Percentiles rank a stretch among this genome's conserved stretches.
These are phyloP conservation scores for Globisporangium cylindrosporum DNA, from an alignment of 352 stramenopile genomes.

Conservation along the genomic window DNA sequence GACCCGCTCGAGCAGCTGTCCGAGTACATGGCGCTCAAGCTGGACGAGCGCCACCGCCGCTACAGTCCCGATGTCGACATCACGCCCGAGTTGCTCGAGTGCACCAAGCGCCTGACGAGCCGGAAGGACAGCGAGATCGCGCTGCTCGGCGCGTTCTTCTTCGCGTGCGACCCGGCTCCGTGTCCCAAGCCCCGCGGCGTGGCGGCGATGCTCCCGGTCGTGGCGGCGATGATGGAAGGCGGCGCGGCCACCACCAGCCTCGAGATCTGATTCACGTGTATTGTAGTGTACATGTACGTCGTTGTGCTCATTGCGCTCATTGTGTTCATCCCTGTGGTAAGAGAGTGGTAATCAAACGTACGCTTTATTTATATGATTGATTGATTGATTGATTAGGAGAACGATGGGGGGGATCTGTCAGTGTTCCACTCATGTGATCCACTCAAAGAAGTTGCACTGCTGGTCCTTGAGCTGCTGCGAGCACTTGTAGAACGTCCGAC, in stretches of 20 bases:
- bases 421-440: slow-evolving; percentile 44
- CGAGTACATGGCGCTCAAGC: slow-evolving; percentile 55
- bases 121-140: slow-evolving; percentile 53
- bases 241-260: slow-evolving; percentile 8
- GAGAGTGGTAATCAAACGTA: background rate
- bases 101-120: slow-evolving; percentile 37
- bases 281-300: background rate
- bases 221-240: slow-evolving; percentile 58
- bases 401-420: background rate
- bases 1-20: slow-evolving; percentile 59
- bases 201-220: slow-evolving; percentile 46
- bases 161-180: slow-evolving; percentile 34
- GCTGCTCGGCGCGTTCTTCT: slow-evolving; percentile 63
- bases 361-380: background rate
- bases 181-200: slow-evolving; percentile 21
- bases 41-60: slow-evolving; percentile 26
- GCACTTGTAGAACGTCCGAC: slow-evolving; percentile 93
- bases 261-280: slow-evolving; percentile 9
- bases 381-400: background rate
- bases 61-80: slow-evolving; percentile 29
- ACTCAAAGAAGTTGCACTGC: slow-evolving; percentile 93
- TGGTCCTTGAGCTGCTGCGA: slow-evolving; percentile 61
- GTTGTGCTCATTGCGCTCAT: background rate
- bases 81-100: slow-evolving; percentile 51
- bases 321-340: slow-evolving; percentile 14